Evolutionary conservation across 176 grass and related monocot genomes (phyloP).

Genomic region (Puccinellia tenuiflora): DNA sequence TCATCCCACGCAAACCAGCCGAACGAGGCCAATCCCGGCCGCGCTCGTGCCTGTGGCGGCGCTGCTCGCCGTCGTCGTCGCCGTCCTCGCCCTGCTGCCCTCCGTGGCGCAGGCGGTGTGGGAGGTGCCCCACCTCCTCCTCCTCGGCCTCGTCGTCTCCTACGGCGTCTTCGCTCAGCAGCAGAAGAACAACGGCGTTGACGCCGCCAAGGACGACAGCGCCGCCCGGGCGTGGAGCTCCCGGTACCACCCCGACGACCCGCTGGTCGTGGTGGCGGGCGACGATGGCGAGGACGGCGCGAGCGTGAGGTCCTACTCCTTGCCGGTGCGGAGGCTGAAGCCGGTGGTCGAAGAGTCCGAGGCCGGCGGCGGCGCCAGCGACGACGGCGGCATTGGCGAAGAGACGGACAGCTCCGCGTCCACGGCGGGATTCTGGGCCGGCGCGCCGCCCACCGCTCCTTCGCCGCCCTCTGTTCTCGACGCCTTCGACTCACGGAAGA

Average conservation of each 20-base stretch:
- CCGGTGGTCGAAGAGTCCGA: background rate
- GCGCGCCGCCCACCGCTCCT: background rate
- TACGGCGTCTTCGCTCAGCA: slow-evolving; percentile 59
- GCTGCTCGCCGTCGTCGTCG: slow-evolving; percentile 40
- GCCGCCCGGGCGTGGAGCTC: slow-evolving; percentile 50
- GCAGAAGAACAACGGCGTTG: slow-evolving; percentile 6
- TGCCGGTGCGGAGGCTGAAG: slow-evolving; percentile 70
- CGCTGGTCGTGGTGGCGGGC: slow-evolving; percentile 46
- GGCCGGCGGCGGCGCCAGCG: background rate
- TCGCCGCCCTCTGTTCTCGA: slow-evolving; percentile 47
- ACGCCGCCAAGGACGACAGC: background rate
- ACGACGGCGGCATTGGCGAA: background rate
- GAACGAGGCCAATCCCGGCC: background rate
- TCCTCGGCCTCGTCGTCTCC: slow-evolving; percentile 63
- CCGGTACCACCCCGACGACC: slow-evolving; percentile 40
- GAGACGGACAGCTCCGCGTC: slow-evolving; percentile 36
- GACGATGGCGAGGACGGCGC: slow-evolving; percentile 5
- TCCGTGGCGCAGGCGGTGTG: slow-evolving; percentile 54
- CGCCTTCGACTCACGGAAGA: background rate
- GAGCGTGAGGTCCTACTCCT: slow-evolving; percentile 31
- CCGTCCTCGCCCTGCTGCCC: slow-evolving; percentile 40
- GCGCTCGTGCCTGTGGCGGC: slow-evolving; percentile 35
- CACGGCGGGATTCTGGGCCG: slow-evolving; percentile 22
- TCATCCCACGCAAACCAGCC: background rate
- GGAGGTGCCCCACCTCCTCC: slow-evolving; percentile 64